Conservation (phyloP, 1,139 yeast genomes). For the Pichia sp. region DNA sequence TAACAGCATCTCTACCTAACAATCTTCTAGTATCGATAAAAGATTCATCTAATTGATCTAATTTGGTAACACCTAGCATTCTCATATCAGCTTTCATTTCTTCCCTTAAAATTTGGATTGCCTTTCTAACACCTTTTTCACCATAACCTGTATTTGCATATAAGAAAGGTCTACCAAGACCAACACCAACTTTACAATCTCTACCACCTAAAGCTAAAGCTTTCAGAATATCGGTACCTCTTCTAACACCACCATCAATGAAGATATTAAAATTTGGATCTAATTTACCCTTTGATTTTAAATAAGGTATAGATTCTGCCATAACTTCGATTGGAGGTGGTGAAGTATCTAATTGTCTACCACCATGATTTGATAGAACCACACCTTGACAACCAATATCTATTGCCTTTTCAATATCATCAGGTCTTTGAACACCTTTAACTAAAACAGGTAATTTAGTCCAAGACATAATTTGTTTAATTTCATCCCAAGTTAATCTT, state of each 20-base stretch:
- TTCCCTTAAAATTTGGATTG: constrained; percentile 37
- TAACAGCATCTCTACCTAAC: constrained; percentile 33
- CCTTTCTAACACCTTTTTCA: constrained; percentile 39
- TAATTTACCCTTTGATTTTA: constrained; percentile 33
- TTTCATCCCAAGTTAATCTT: constrained; percentile 27
- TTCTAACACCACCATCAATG: constrained; percentile 57
- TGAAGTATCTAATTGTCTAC: constrained; percentile 58
- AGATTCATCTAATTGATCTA: constrained; percentile 32
- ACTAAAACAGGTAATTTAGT: constrained; percentile 43
- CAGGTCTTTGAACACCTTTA: constrained; percentile 46
- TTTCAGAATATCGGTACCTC: constrained; percentile 58
- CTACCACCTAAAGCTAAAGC: constrained; percentile 61
- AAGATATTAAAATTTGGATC: constrained; percentile 36
- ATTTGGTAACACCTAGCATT: constrained; percentile 37
- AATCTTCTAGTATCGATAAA: constrained; percentile 29
- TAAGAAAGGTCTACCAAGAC: constrained; percentile 44
- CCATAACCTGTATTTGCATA: constrained; percentile 47
- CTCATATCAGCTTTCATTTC: constrained; percentile 43
- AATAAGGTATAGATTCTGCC: constrained; percentile 36
- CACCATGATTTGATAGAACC: constrained; percentile 63
- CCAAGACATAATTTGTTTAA: constrained; percentile 31
- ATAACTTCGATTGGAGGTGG: constrained; percentile 59
- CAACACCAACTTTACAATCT: constrained; percentile 36
- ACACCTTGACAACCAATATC: constrained; percentile 51
- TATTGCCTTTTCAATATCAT: constrained; percentile 43